Base-by-base conservation (phyloP, 495 filamentous ascomycete species). In the Aspergillus incahuasiensis region DNA sequence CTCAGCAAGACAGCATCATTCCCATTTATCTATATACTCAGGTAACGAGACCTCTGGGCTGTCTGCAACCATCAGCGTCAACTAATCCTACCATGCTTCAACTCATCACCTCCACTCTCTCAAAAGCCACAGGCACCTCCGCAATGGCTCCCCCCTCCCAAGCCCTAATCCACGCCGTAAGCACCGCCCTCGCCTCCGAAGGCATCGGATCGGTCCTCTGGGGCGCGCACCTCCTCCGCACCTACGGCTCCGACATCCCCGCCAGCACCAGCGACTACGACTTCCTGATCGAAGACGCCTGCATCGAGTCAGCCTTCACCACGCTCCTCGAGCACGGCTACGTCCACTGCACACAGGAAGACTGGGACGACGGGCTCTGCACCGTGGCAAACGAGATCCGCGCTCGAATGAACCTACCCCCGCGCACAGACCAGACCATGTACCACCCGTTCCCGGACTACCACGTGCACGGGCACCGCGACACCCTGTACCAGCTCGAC, bases 291-390 rank as follows among this genome's bases (percentile, higher is more conserved):
- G 50, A 53, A 2, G 50, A 53, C 21, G 15, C 16, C 39, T n/a
- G 44, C 3, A 12, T 44, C 39, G n/a, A 18, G 8, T 3, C 8
- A 13, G 50, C 50, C 22, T 53, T 30, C 50, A 2, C 2, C 0
- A 15, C 19, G 12, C 50, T 53, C 50, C 39, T 43, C 0, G 13
- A n/a, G 5, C 1, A 18, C 21, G 50, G 50, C 22, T 44, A 44
- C 24, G 9, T 6, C 16, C 2, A 4, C 15, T 53, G 50, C 24
- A 21, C 21, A 11, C 61, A 68, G 11, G 68, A 24, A 19, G 3
- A 44, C 9, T 28, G 25, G 25, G 25, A 28, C 19, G 18, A 21
- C 19, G 19, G 3, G 18, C 34, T 15, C 34, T 35, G 12, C 41
- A 21, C 41, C 18, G 18, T 24, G 19, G 2, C 19, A 4, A 11